phyloP scores from a whole-genome alignment of 1,139 yeast genomes.

The Entelexis sorbosivorans region DNA sequence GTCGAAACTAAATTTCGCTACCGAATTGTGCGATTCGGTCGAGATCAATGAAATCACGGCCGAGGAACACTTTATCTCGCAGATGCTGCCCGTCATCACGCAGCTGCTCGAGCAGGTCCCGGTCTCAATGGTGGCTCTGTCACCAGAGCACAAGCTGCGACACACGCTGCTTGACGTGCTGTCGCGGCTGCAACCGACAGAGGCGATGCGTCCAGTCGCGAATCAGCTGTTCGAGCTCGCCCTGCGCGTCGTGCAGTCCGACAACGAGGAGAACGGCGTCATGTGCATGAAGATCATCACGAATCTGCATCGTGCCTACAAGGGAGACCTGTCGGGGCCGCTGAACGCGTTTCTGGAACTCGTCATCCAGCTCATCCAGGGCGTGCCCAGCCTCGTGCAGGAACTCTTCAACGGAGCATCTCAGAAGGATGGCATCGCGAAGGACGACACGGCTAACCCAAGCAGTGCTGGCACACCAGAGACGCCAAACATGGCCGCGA shows the following conservation, averaged over 20 bases:
- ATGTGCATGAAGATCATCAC: constrained; percentile 83
- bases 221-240: constrained; percentile 50
- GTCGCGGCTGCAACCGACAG: constrained; percentile 74
- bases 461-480: background rate
- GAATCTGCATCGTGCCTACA: constrained; percentile 78
- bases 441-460: background rate
- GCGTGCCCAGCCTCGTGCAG: constrained; percentile 65
- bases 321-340: constrained; percentile 49
- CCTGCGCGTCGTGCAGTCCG: constrained; percentile 51
- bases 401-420: constrained; percentile 40
- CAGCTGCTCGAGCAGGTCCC: constrained; percentile 54
- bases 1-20: constrained; percentile 52
- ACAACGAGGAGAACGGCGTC: constrained; percentile 93
- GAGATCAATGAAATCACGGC: constrained; percentile 72
- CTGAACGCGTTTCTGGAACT: constrained; percentile 72
- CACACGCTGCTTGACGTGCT: constrained; percentile 53
- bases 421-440: background rate
- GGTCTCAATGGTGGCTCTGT: constrained; percentile 44
- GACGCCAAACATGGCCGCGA: constrained; percentile 1
- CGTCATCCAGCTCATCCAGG: constrained; percentile 66
- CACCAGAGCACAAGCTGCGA: constrained; percentile 24
- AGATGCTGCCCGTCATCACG: constrained; percentile 29
- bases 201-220: constrained; percentile 65
- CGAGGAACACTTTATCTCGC: constrained; percentile 42
- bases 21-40: constrained; percentile 75